Base-by-base conservation (phyloP, 768 basidiomycete species). In the Podaxis sp. region DNA sequence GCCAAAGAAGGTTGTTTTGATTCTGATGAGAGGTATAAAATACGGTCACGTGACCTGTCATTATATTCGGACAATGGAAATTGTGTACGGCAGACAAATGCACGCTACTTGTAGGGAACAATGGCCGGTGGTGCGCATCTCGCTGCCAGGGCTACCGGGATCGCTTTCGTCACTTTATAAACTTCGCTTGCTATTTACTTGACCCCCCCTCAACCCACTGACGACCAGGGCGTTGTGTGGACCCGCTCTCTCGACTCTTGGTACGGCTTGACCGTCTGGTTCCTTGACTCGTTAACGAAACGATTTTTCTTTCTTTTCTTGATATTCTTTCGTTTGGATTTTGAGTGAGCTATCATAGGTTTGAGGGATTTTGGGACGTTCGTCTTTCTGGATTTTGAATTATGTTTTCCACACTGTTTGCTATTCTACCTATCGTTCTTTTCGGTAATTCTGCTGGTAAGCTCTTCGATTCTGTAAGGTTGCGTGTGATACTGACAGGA, bases 361-460 rank as follows among this genome's bases (percentile, higher is more conserved):
- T 51, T 54, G 53, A 46, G n/a, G 37, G 33, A 12, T 48, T 55
- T 36, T 44, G 41, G 28, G 12, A 13, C 5, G 12, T 46, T 55
- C 46, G 40, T 50, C 50, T 54, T 30, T 56, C 44, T 54, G 24
- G 50, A 41, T 26, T 17, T 52, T 12, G 36, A 40, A 65, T 44
- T 28, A 79, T 80, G 78, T 71, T 78, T 65, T 72, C 72, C 67
- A 68, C 65, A 57, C 65, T 71, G 66, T 66, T 77, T 66, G 67
- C 78, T 66, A 64, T 72, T 68, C 58, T 76, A 38, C n/a, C 44
- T 64, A 71, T 66, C 62, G 56, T 76, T 65, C 62, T 70, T 66
- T 68, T 76, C 56, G 64, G 68, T 65, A 72, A 71, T 65, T 71
- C 69, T 72, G 77, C 73, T 71, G 72, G 80, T 80, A 68, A 72